Conservation (phyloP, 2,329 filamentous ascomycete genomes). For the Pseudogymnoascus sp. region DNA sequence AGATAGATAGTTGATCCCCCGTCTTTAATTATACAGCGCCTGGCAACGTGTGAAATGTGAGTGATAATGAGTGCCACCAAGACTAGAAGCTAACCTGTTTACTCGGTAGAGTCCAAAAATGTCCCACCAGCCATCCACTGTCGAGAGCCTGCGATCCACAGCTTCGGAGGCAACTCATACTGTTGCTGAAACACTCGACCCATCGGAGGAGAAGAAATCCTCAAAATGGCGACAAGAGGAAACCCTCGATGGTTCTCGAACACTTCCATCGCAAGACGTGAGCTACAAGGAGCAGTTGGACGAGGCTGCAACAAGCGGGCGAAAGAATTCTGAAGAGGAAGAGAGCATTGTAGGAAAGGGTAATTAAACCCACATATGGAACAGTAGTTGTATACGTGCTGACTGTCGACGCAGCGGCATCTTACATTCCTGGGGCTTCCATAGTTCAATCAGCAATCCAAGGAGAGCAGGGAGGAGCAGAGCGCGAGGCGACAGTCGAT, state of each 20-base stretch:
- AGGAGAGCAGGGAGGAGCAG: constrained; percentile 12
- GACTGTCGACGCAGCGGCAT: constrained; percentile 16
- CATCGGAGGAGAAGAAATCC: constrained; percentile 15
- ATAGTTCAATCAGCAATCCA: constrained; percentile 14
- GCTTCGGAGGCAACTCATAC: constrained; percentile 15
- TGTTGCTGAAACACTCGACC: constrained; percentile 12
- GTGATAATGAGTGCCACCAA: background rate
- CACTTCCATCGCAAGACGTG: constrained; percentile 21
- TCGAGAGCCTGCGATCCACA: constrained; percentile 18
- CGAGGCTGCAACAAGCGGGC: constrained; percentile 17
- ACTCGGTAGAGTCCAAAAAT: constrained; percentile 14
- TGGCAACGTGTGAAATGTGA: background rate
- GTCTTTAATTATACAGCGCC: background rate
- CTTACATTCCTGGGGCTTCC: constrained; percentile 20
- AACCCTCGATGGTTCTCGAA: constrained; percentile 18
- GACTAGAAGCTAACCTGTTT: background rate
- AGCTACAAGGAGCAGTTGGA: constrained; percentile 24
- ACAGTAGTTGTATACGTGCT: constrained; percentile 8
- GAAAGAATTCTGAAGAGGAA: constrained; percentile 8
- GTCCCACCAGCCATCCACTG: constrained; percentile 21
- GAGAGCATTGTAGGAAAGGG: constrained; percentile 21
- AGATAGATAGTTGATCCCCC: background rate
- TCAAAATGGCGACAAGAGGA: constrained; percentile 13
- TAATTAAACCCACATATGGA: constrained; percentile 5
- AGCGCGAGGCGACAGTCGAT: constrained; percentile 10